Percentiles rank a stretch among this genome's conserved stretches.
Evolutionary conservation across 2,329 filamentous ascomycete genomes (phyloP).

Genomic region (Calonectria multiphialidica): DNA sequence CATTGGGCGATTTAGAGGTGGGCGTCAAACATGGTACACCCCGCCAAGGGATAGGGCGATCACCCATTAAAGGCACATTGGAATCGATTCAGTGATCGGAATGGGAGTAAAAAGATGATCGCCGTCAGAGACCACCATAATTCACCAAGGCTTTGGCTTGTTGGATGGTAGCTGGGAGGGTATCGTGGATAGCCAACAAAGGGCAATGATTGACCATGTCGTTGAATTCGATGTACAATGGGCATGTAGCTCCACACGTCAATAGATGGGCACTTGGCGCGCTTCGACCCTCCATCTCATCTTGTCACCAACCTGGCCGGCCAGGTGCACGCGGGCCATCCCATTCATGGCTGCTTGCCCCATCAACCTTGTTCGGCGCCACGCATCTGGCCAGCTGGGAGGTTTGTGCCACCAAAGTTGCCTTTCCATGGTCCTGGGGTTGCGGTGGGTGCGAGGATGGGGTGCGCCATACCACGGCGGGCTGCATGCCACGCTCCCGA

Average conservation of each 20-base stretch:
- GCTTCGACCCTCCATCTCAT: not conserved
- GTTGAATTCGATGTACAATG: slow-evolving; percentile 7
- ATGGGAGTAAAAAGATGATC: slow-evolving; percentile 6
- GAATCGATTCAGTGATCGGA: slow-evolving; percentile 17
- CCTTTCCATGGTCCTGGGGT: slow-evolving; percentile 19
- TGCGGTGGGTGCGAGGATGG: slow-evolving; percentile 11
- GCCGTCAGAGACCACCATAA: not conserved
- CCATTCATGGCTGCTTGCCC: slow-evolving; percentile 23
- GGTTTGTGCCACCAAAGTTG: slow-evolving; percentile 20
- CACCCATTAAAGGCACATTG: not conserved
- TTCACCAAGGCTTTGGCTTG: not conserved
- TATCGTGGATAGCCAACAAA: not conserved
- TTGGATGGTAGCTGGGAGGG: not conserved
- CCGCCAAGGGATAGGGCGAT: slow-evolving; percentile 5
- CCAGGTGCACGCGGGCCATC: slow-evolving; percentile 18
- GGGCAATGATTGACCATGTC: not conserved
- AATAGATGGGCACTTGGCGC: not conserved
- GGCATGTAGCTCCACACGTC: not conserved
- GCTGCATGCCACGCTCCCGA: not conserved
- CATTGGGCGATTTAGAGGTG: slow-evolving; percentile 27
- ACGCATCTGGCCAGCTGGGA: slow-evolving; percentile 17
- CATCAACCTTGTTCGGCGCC: slow-evolving; percentile 28
- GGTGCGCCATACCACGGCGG: slow-evolving; percentile 2
- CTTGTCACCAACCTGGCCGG: not conserved
- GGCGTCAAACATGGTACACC: not conserved